Evolutionary conservation across 768 basidiomycete species (phyloP).

Genomic region (Kwoniella sp.): DNA sequence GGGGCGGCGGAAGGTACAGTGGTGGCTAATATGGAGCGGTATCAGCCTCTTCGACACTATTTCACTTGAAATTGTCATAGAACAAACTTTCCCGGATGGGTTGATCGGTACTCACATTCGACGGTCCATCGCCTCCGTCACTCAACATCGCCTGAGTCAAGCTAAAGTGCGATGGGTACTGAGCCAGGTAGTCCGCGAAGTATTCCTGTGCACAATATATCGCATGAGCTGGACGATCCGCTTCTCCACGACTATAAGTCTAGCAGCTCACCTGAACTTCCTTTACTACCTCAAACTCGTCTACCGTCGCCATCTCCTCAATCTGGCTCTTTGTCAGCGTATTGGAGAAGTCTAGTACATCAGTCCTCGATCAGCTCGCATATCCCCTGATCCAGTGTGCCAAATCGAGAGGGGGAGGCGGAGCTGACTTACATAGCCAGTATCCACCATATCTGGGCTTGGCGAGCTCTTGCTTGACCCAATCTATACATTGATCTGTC

Average conservation of each 20-base stretch:
- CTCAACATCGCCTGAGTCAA: constrained; percentile 57
- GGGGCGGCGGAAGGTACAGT: constrained; percentile 52
- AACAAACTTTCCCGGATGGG: too few species aligned
- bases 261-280: constrained; percentile 80
- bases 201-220: constrained; percentile 66
- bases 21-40: too few species aligned
- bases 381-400: too few species aligned
- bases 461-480: constrained; percentile 76
- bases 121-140: constrained; percentile 53
- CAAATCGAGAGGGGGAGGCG: background rate
- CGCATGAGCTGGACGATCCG: background rate
- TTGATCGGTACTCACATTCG: constrained; percentile 45
- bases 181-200: constrained; percentile 92
- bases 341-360: constrained; percentile 85
- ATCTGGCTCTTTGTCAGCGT: constrained; percentile 84
- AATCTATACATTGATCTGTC: constrained; percentile 76
- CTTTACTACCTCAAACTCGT: constrained; percentile 92
- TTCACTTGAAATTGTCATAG: too few species aligned
- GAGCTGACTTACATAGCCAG: constrained; percentile 91
- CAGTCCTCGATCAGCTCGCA: constrained; percentile 9
- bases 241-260: too few species aligned
- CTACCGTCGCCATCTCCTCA: constrained; percentile 87
- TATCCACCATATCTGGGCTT: constrained; percentile 97
- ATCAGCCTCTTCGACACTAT: too few species aligned
- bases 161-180: constrained; percentile 83